Percentiles rank a stretch among this genome's conserved stretches.
Conservation (phyloP, 805 yeast genomes). For the Sungouiozyma intestinalis region DNA sequence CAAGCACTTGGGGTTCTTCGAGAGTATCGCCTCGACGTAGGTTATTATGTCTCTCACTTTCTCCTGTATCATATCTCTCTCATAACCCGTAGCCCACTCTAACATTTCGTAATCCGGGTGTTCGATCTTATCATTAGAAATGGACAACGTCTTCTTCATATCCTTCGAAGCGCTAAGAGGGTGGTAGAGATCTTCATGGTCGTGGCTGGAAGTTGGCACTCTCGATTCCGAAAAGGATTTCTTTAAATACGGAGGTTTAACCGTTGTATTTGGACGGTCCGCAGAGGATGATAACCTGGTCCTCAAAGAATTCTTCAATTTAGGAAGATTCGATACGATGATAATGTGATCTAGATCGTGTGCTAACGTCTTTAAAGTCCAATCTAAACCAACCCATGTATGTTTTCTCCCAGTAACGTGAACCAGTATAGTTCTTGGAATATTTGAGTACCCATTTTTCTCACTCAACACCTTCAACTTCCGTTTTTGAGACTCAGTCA, state of each 20-base stretch:
- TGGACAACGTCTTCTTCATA: background rate
- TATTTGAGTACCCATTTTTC: conserved; percentile 17
- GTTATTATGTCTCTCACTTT: conserved; percentile 16
- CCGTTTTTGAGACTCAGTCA: conserved; percentile 18
- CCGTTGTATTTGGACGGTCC: no score
- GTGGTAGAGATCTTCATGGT: no score
- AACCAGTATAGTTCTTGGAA: conserved; percentile 44
- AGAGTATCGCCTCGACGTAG: conserved; percentile 12
- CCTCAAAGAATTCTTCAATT: conserved; percentile 3
- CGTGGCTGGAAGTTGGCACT: background rate
- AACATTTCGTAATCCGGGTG: conserved; percentile 2
- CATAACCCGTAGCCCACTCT: conserved; percentile 27
- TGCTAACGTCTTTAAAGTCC: conserved; percentile 44
- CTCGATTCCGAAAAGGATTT: conserved; percentile 1
- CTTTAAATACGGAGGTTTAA: background rate
- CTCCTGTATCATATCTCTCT: conserved; percentile 14
- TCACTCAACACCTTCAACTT: conserved; percentile 13
- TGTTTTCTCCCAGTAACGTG: conserved; percentile 63
- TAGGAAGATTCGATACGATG: conserved; percentile 38
- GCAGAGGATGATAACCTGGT: background rate
- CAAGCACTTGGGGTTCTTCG: conserved; percentile 13
- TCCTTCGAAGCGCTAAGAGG: no score
- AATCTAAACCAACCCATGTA: conserved; percentile 78
- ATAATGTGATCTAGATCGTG: conserved; percentile 60
- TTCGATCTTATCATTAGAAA: background rate